A percentile compares a stretch with the other conserved stretches of the same genome.
These are phyloP conservation scores for Eruca vesicaria DNA, from an alignment of 441 rosid species.

Conservation along the genomic window DNA sequence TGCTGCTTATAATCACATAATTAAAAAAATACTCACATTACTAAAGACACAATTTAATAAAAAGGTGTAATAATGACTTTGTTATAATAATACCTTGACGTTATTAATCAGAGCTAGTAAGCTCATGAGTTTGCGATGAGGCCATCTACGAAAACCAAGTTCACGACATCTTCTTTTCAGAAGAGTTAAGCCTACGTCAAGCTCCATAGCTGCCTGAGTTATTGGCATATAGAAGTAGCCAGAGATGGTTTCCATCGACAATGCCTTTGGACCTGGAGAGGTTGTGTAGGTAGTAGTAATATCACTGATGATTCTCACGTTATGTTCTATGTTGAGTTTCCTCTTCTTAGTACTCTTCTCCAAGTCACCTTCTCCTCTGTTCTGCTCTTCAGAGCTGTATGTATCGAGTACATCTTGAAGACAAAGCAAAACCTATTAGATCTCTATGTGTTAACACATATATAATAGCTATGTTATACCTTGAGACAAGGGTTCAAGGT, in stretches of 20 bases:
- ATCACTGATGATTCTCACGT: conserved; percentile 14
- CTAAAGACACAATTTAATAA: background rate
- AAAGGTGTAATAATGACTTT: background rate
- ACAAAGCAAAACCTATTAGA: conserved; percentile 16
- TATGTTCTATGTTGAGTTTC: conserved; percentile 12
- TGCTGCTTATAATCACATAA: conserved; percentile 36
- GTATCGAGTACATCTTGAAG: conserved; percentile 34
- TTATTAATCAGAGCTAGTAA: conserved; percentile 57
- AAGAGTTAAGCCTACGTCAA: conserved; percentile 72
- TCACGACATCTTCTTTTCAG: conserved; percentile 84
- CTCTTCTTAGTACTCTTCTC: conserved; percentile 12
- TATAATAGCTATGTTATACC: conserved; percentile 26
- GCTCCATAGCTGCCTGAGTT: conserved; percentile 70
- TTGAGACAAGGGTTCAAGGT: conserved; percentile 34
- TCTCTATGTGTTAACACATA: background rate
- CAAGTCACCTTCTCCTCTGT: conserved; percentile 22
- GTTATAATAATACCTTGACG: conserved; percentile 49
- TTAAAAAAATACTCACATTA: background rate
- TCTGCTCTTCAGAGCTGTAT: conserved; percentile 17
- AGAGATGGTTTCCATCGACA: conserved; percentile 43
- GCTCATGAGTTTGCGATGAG: conserved; percentile 77
- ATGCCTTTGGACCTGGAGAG: conserved; percentile 3
- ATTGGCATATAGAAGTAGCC: conserved; percentile 74
- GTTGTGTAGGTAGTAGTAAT: conserved; percentile 18
- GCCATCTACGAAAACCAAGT: conserved; percentile 73